These are phyloP conservation scores for Monilinia vaccinii-corymbosi DNA, from an alignment of 2,329 filamentous ascomycete species.

Conservation along the genomic window DNA sequence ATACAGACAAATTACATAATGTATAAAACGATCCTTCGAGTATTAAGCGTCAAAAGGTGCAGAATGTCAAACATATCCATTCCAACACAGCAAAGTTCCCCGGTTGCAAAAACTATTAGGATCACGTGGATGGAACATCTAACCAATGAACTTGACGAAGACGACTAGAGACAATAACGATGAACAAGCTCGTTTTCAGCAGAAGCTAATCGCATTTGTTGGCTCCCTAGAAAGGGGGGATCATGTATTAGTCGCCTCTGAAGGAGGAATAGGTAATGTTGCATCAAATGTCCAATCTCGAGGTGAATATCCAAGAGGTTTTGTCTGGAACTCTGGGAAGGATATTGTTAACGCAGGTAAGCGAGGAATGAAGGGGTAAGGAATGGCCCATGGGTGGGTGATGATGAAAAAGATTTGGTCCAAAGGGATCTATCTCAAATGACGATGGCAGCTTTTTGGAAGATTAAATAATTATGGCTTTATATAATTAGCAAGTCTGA, in stretches of 20 bases:
- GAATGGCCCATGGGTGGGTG: background rate
- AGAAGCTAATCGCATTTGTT: background rate
- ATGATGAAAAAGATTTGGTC: background rate
- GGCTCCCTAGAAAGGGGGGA: background rate
- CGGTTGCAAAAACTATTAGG: conserved; percentile 95
- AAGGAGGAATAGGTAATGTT: background rate
- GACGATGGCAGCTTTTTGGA: too few species aligned
- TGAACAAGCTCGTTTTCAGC: background rate
- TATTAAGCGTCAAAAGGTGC: too few species aligned
- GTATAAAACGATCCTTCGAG: too few species aligned
- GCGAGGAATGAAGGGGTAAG: background rate
- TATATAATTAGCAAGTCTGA: too few species aligned
- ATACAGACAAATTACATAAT: too few species aligned
- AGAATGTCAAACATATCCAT: too few species aligned
- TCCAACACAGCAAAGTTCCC: too few species aligned
- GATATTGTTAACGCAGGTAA: background rate
- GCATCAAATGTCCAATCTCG: background rate
- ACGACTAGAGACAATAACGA: too few species aligned
- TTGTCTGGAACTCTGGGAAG: background rate
- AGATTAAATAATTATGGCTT: too few species aligned
- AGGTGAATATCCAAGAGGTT: too few species aligned
- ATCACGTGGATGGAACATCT: conserved; percentile 99
- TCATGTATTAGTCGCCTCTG: background rate
- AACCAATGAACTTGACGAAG: conserved; percentile 86
- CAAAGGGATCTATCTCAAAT: background rate